Base-by-base conservation (phyloP, 2,329 filamentous ascomycete species). In the Aspergillus neoniger region DNA sequence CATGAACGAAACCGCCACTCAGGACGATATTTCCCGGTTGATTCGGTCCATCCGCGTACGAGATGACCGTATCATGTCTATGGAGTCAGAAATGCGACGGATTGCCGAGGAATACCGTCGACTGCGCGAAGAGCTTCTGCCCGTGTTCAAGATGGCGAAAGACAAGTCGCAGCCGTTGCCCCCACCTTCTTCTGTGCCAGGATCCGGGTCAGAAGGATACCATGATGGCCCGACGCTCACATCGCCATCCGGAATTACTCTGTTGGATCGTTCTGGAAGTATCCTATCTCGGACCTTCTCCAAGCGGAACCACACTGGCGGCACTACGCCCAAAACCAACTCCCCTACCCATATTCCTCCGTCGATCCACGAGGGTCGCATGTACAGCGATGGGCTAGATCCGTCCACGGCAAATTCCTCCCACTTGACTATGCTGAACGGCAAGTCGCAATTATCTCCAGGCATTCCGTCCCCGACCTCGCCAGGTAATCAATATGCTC, bases 1-100 rank as follows among this genome's bases (percentile, higher is more conserved):
- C 74, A 89, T 93, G 75, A 92, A 96, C 72, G 88, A 91, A 59
- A 90, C 88, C 43, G 94, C 94, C 5, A 96, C 93, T 0, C 87
- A 96, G 67, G 94, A 96, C 71, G 95, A 99, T 72, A 92, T 99
- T 70, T 90, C 91, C 65, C 88, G 93, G 56, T 85, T 99, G 19
- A 94, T 96, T 63, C 91, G 94, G 71, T 92, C 96, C 63, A 87
- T 99, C 49, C 88, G 91, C 66, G 82, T 96, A 64, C 90, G 95
- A 67, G 95, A 99, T 75, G 92, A 97, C 78, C 88, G 92, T 61
- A 94, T 98, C 79, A 87, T 86, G 65, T 82, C 91, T 47, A 85
- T 94, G 25, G 94, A 98, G 76, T 85, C 88, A 60, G 92, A 98
- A 72, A 79, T 98, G 72, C 87, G 90, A 64, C 87, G 90, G 63